A percentile compares a stretch with the other conserved stretches of the same genome.
Conservation (phyloP, 2,329 filamentous ascomycete species). For the Fusarium guadeloupense region DNA sequence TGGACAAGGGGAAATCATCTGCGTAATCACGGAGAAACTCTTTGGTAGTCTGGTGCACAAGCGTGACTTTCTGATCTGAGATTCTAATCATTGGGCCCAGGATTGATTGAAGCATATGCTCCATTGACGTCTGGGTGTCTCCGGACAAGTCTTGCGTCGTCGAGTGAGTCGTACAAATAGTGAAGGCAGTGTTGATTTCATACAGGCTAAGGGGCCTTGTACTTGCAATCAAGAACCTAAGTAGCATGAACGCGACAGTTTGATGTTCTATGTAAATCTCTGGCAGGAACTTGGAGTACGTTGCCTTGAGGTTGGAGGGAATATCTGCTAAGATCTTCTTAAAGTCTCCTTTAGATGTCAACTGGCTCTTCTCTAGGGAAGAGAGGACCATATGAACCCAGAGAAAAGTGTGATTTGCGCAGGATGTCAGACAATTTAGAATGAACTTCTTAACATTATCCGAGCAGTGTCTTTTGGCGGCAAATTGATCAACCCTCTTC, state of each 20-base stretch:
- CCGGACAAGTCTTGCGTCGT: slow-evolving; percentile 37
- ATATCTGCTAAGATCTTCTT: slow-evolving; percentile 45
- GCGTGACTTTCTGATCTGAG: slow-evolving; percentile 44
- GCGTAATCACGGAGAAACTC: slow-evolving; percentile 44
- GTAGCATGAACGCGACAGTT: slow-evolving; percentile 40
- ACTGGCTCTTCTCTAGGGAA: slow-evolving; percentile 43
- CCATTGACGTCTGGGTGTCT: slow-evolving; percentile 43
- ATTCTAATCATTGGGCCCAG: slow-evolving; percentile 48
- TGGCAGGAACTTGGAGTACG: slow-evolving; percentile 46
- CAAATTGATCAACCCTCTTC: slow-evolving; percentile 46
- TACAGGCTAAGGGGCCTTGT: slow-evolving; percentile 46
- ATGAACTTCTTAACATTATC: slow-evolving; percentile 42
- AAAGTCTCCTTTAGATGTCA: slow-evolving; percentile 41
- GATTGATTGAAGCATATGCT: slow-evolving; percentile 44
- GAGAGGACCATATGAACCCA: slow-evolving; percentile 51
- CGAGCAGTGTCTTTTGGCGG: slow-evolving; percentile 36
- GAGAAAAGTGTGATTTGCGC: slow-evolving; percentile 50
- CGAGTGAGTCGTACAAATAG: slow-evolving; percentile 37
- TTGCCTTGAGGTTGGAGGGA: slow-evolving; percentile 24
- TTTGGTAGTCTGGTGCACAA: slow-evolving; percentile 51
- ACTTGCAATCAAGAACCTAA: slow-evolving; percentile 48
- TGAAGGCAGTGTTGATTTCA: slow-evolving; percentile 49
- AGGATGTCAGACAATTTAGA: slow-evolving; percentile 43
- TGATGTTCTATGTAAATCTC: slow-evolving; percentile 40
- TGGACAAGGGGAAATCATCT: neutral